Percentiles rank a stretch among this genome's conserved stretches.
Conservation (phyloP, 2,329 filamentous ascomycete species). For the Pleomassaria siparia region DNA sequence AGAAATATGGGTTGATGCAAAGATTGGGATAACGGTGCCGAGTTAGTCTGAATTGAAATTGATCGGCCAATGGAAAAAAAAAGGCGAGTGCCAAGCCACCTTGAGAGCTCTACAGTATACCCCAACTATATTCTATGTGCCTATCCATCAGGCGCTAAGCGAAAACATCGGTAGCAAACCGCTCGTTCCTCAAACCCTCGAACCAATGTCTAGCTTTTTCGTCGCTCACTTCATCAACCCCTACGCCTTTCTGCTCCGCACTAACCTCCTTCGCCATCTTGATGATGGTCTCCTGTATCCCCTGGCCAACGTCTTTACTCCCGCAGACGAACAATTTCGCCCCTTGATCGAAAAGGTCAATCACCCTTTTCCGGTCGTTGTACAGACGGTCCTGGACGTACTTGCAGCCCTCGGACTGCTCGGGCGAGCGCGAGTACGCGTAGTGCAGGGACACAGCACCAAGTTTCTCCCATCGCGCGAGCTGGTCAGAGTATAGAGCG, state of each 20-base stretch:
- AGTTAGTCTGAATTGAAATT: no score
- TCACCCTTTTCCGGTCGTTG: slow-evolving; percentile 49
- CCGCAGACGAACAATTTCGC: slow-evolving; percentile 69
- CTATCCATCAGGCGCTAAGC: slow-evolving; percentile 14
- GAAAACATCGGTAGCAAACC: slow-evolving; percentile 52
- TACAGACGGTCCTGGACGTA: slow-evolving; percentile 58
- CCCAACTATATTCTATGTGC: no score
- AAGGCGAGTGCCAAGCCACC: no score
- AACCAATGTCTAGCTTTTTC: slow-evolving; percentile 50
- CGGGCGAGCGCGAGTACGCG: slow-evolving; percentile 57
- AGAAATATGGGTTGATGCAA: no score
- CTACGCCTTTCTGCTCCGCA: slow-evolving; percentile 35
- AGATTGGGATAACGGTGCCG: no score
- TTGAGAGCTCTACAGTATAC: no score
- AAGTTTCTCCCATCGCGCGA: slow-evolving; percentile 60
- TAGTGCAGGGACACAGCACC: slow-evolving; percentile 64
- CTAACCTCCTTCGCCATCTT: slow-evolving; percentile 47
- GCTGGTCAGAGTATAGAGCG: slow-evolving; percentile 61
- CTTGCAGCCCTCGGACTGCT: slow-evolving; percentile 51
- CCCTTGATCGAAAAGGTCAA: slow-evolving; percentile 49
- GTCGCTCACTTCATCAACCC: slow-evolving; percentile 38
- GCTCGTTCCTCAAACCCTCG: slow-evolving; percentile 47
- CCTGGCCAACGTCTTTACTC: slow-evolving; percentile 50
- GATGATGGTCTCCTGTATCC: slow-evolving; percentile 45
- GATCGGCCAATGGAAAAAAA: no score